A percentile compares a stretch with the other conserved stretches of the same genome.
phyloP scores from a whole-genome alignment of 352 stramenopile species.

The Phytophthora kernoviae region DNA sequence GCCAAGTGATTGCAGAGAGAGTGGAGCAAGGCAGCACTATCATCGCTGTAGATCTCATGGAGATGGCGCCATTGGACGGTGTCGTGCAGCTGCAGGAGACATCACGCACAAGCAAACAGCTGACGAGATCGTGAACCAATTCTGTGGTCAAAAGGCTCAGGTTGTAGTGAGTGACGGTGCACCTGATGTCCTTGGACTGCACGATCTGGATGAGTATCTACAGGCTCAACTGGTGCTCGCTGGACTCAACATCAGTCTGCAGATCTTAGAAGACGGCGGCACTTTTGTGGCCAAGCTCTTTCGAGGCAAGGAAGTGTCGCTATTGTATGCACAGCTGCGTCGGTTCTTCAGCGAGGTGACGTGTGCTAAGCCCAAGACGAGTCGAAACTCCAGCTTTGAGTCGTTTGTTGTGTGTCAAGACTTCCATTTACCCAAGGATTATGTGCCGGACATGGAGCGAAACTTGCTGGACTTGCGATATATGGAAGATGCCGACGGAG shows the following conservation, averaged over 20 bases:
- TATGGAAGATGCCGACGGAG: slow-evolving; percentile 45
- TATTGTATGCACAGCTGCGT: slow-evolving; percentile 73
- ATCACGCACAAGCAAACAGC: slow-evolving; percentile 82
- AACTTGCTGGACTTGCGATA: slow-evolving; percentile 78
- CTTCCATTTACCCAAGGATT: slow-evolving; percentile 58
- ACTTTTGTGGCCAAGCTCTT: slow-evolving; percentile 90
- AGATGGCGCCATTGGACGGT: slow-evolving; percentile 97
- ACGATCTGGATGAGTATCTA: slow-evolving; percentile 85
- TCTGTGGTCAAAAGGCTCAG: slow-evolving; percentile 90
- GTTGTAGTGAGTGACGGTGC: slow-evolving; percentile 99
- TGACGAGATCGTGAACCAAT: slow-evolving; percentile 72
- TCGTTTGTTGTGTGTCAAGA: slow-evolving; percentile 80
- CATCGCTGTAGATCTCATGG: slow-evolving; percentile 87
- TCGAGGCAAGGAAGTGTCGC: slow-evolving; percentile 76
- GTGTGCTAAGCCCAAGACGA: slow-evolving; percentile 85
- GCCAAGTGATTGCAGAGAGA: slow-evolving; percentile 83
- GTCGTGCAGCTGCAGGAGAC: slow-evolving; percentile 79
- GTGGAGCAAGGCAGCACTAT: slow-evolving; percentile 55
- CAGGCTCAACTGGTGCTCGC: slow-evolving; percentile 82
- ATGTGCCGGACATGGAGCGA: slow-evolving; percentile 66
- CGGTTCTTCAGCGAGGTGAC: slow-evolving; percentile 76
- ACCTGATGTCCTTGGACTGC: slow-evolving; percentile 94
- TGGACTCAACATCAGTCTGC: slow-evolving; percentile 80
- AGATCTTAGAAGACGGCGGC: slow-evolving; percentile 70
- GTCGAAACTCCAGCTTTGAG: slow-evolving; percentile 87